These are phyloP conservation scores for Bisporella sp. DNA, from an alignment of 2,329 filamentous ascomycete genomes.

Conservation along the genomic window DNA sequence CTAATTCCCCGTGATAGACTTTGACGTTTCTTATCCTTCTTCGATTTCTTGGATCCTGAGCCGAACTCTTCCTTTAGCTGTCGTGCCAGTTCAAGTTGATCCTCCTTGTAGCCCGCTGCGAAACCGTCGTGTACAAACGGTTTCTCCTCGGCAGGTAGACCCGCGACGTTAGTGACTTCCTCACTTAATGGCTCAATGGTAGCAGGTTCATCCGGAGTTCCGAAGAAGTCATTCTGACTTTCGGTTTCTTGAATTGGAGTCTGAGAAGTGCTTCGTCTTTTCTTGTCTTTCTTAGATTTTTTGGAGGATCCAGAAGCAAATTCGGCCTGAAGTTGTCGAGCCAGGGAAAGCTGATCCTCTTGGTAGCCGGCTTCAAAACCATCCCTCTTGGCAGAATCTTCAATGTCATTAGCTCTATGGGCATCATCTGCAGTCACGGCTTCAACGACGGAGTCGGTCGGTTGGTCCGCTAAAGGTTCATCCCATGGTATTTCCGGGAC, in stretches of 20 bases:
- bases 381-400: constrained; percentile 1
- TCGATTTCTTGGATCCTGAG: constrained; percentile 12
- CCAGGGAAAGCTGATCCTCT: constrained; percentile 8
- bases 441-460: too few relatives aligned
- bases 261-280: constrained; percentile 6
- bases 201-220: too few relatives aligned
- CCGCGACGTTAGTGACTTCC: too few relatives aligned
- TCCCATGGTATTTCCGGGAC: too few relatives aligned
- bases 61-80: background rate
- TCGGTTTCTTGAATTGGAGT: background rate
- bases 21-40: constrained; percentile 20
- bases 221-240: too few relatives aligned
- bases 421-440: background rate
- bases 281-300: constrained; percentile 20
- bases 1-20: background rate
- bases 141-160: background rate
- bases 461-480: too few relatives aligned
- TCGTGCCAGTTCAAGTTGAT: constrained; percentile 6
- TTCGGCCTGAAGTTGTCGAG: constrained; percentile 5
- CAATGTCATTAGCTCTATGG: background rate
- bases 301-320: constrained; percentile 3
- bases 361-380: constrained; percentile 4
- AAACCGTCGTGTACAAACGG: background rate
- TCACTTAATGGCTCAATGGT: too few relatives aligned
- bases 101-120: constrained; percentile 1